Evolutionary conservation across 306 rosid species (phyloP).

Genomic region (Cajanus cajan): DNA sequence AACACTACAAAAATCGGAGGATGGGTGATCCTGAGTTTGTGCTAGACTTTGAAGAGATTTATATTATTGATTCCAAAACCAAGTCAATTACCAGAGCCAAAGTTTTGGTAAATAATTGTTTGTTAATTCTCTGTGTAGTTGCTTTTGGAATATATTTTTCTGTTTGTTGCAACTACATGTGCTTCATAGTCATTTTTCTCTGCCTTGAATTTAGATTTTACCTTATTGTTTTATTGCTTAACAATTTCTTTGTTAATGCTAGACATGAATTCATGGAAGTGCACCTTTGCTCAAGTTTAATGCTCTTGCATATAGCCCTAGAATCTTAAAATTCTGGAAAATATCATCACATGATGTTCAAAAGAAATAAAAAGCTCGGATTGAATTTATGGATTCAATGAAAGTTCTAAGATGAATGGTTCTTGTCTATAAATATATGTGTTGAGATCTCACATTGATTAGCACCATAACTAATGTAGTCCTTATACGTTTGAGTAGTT

Average conservation of each 20-base stretch:
- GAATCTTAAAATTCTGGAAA: constrained; percentile 18
- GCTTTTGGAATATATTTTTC: constrained; percentile 9
- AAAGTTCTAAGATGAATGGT: not conserved
- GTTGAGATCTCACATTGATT: not conserved
- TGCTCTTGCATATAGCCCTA: not conserved
- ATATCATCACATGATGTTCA: not conserved
- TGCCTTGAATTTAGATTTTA: constrained; percentile 25
- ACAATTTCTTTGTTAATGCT: not conserved
- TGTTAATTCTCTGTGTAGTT: constrained; percentile 4
- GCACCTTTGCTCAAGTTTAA: not conserved
- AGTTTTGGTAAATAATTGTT: constrained; percentile 61
- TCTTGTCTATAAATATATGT: not conserved
- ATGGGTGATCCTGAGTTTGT: constrained; percentile 78
- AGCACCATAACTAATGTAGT: not conserved
- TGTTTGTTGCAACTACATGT: not conserved
- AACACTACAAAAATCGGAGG: constrained; percentile 84
- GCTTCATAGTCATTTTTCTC: constrained; percentile 1
- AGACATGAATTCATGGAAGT: constrained; percentile 4
- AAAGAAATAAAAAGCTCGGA: not conserved
- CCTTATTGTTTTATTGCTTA: not conserved
- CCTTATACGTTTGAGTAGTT: not conserved
- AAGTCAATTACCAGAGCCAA: constrained; percentile 90
- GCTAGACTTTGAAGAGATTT: constrained; percentile 92
- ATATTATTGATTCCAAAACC: constrained; percentile 80
- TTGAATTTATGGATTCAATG: not conserved